Percentiles rank a stretch among this genome's conserved stretches.
These are phyloP conservation scores for Hypoxylon lienhwacheense DNA, from an alignment of 495 filamentous ascomycete species.

Conservation along the genomic window DNA sequence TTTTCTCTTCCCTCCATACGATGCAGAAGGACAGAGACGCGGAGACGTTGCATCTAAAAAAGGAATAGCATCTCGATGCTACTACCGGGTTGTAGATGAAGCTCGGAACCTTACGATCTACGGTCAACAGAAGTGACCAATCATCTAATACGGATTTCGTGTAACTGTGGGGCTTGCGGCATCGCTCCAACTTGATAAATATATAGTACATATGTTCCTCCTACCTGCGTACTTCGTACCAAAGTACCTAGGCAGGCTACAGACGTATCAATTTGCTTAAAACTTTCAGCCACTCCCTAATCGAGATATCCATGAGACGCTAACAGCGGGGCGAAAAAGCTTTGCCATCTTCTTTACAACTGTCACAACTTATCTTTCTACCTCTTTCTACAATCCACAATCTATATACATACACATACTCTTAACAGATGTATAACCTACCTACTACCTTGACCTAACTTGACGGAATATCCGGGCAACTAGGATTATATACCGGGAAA, in stretches of 20 bases:
- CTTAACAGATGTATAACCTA: too few species aligned
- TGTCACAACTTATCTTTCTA: too few species aligned
- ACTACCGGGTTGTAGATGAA: conserved; percentile 10
- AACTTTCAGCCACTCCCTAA: conserved; percentile 29
- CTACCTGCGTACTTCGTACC: too few species aligned
- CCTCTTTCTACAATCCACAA: too few species aligned
- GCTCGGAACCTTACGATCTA: conserved; percentile 28
- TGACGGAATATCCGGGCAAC: too few species aligned
- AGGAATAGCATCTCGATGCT: conserved; percentile 29
- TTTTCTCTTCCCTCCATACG: conserved; percentile 12
- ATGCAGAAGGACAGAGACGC: conserved; percentile 7
- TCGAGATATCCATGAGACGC: conserved; percentile 15
- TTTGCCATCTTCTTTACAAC: conserved; percentile 5
- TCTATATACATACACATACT: too few species aligned
- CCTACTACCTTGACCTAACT: too few species aligned
- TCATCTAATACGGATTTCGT: conserved; percentile 29
- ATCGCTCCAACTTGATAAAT: conserved; percentile 25
- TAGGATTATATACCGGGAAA: too few species aligned
- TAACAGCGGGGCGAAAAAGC: conserved; percentile 21
- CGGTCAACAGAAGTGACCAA: conserved; percentile 18
- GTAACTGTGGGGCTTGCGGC: conserved; percentile 28
- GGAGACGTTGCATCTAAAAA: conserved; percentile 19
- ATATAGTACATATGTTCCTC: too few species aligned
- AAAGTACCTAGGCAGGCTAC: background rate
- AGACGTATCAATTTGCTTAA: conserved; percentile 26